Evolutionary conservation across 768 basidiomycete genomes (phyloP).

Genomic region (Asterophora lycoperdoides): DNA sequence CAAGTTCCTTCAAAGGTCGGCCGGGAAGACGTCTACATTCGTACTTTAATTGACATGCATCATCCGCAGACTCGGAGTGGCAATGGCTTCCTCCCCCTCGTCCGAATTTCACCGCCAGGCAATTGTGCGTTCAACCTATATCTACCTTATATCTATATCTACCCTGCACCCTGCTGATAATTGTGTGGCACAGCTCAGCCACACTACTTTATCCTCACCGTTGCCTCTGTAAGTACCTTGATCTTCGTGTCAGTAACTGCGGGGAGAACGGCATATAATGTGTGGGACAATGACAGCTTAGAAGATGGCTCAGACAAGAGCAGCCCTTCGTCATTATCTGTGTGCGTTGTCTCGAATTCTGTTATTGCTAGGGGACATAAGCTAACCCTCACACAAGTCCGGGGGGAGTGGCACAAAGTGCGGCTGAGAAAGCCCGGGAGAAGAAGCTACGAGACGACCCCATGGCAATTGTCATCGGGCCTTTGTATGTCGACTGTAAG

Average conservation of each 20-base stretch:
- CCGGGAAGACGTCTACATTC: background rate
- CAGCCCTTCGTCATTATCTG: slow-evolving; percentile 11
- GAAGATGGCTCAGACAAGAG: slow-evolving; percentile 11
- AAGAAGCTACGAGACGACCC: slow-evolving; percentile 49
- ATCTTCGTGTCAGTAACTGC: no score
- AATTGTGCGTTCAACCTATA: slow-evolving; percentile 9
- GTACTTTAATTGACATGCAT: slow-evolving; percentile 1
- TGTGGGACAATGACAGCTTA: slow-evolving; percentile 27
- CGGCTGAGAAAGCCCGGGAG: slow-evolving; percentile 47
- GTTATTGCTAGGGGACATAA: background rate
- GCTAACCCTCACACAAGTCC: slow-evolving; percentile 5
- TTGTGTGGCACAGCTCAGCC: slow-evolving; percentile 19
- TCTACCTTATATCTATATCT: slow-evolving; percentile 1
- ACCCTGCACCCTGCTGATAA: background rate
- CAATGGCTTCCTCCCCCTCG: background rate
- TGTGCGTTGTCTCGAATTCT: slow-evolving; percentile 3
- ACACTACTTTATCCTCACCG: slow-evolving; percentile 27
- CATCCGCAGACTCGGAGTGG: background rate
- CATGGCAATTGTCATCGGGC: slow-evolving; percentile 47
- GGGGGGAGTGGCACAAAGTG: slow-evolving; percentile 25
- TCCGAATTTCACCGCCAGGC: slow-evolving; percentile 4
- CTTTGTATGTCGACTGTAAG: slow-evolving; percentile 49
- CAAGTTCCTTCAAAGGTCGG: background rate
- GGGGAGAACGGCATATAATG: slow-evolving; percentile 44
- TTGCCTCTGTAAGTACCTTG: slow-evolving; percentile 58